Evolutionary conservation across 805 yeast species (phyloP).

Genomic region (Kazachstania martiniae): DNA sequence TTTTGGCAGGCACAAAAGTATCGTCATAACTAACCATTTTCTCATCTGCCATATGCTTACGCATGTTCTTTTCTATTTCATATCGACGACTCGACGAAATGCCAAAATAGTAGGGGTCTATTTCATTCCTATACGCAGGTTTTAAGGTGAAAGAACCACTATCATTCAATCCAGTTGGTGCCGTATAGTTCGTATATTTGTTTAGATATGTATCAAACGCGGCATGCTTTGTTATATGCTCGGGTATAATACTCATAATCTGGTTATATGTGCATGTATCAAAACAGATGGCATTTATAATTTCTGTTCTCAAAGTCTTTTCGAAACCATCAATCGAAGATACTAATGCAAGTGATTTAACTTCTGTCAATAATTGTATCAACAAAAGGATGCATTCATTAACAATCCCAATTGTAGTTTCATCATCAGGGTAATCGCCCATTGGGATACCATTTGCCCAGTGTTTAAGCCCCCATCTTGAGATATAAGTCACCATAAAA

Average conservation of each 20-base stretch:
- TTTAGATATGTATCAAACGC: constrained; percentile 53
- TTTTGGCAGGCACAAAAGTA: constrained; percentile 47
- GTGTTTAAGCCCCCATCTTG: constrained; percentile 56
- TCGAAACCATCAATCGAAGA: constrained; percentile 40
- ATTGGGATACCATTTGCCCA: constrained; percentile 40
- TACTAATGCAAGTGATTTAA: constrained; percentile 42
- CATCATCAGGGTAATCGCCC: constrained; percentile 35
- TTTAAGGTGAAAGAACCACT: constrained; percentile 61
- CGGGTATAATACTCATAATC: constrained; percentile 59
- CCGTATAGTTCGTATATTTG: constrained; percentile 47
- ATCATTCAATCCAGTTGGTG: constrained; percentile 49
- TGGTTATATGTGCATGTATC: constrained; percentile 63
- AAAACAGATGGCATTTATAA: constrained; percentile 77
- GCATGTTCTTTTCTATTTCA: constrained; percentile 61
- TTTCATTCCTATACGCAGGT: constrained; percentile 36
- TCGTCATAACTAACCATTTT: constrained; percentile 33
- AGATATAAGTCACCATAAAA: constrained; percentile 45
- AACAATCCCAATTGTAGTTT: constrained; percentile 43
- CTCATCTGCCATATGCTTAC: constrained; percentile 36
- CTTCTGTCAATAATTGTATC: constrained; percentile 59
- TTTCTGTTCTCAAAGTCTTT: constrained; percentile 49
- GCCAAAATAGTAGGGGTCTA: constrained; percentile 79
- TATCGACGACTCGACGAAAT: constrained; percentile 70
- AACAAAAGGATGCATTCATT: constrained; percentile 70
- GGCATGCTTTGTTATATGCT: constrained; percentile 61